Conservation (phyloP, 805 yeast species). For the Saccharomycopsis selenospora region DNA sequence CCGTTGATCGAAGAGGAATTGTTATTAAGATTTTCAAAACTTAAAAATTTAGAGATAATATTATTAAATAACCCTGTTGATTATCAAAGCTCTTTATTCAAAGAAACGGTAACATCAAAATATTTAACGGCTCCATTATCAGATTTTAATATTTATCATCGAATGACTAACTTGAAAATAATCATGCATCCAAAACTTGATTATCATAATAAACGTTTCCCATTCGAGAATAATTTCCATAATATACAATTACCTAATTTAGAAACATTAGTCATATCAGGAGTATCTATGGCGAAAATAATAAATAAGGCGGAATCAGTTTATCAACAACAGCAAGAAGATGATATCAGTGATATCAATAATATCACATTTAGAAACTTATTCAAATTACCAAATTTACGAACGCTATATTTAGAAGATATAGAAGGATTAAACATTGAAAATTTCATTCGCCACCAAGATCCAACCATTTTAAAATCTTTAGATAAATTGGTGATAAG, state of each 20-base stretch:
- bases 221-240: slow-evolving; percentile 10
- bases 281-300: slow-evolving; percentile 7
- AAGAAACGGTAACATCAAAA: not conserved
- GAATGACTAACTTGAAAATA: slow-evolving; percentile 8
- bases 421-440: slow-evolving; percentile 3
- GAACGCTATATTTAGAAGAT: slow-evolving; percentile 11
- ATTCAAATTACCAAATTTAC: slow-evolving; percentile 10
- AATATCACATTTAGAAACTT: slow-evolving; percentile 1
- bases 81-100: not conserved
- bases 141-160: not conserved
- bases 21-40: slow-evolving; percentile 6
- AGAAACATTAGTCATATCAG: slow-evolving; percentile 10
- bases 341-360: not conserved
- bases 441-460: slow-evolving; percentile 5
- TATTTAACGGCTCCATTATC: not conserved
- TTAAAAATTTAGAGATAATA: slow-evolving; percentile 3
- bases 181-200: slow-evolving; percentile 2
- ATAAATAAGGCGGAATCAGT: not conserved
- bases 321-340: not conserved
- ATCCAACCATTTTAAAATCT: no score
- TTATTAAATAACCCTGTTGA: not conserved
- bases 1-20: slow-evolving; percentile 16
- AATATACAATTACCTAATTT: slow-evolving; percentile 5
- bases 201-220: slow-evolving; percentile 9
- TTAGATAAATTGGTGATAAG: no score